Evolutionary conservation across 495 filamentous ascomycete genomes (phyloP), one percentile per base, ranked within the genome.

Genomic region (Penicillium arizonense): DNA sequence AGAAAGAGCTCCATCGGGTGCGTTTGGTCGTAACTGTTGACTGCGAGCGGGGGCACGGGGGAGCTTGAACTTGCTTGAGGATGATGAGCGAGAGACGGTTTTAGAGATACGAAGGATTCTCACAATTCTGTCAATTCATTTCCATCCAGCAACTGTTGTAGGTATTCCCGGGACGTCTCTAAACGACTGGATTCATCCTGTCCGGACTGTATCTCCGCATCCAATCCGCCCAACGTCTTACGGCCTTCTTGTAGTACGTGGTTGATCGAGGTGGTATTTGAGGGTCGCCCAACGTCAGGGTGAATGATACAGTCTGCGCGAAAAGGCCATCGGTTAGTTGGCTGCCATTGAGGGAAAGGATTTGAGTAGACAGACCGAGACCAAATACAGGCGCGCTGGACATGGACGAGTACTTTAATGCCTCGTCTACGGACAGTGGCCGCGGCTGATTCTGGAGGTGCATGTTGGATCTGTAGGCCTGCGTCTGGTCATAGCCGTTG

Each of bases 351-450:
- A 18, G 35, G 21, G 13, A 20, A 50, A 32, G 37, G 32, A 10
- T 30, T 30, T 26, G 38, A 38, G 37, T 28, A 21, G n/a, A 61
- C 62, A 50, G 75, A 96, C 94, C 86, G 53, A 93, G 77, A 54
- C 85, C 85, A 71, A 97, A 96, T 4, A 95, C 87, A 44, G 92
- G 81, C 48, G 96, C 84, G 20, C 90, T 95, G 20, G 89, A 90
- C 68, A 97, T 86, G 3, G 94, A 92, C 13, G 95, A 93, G 70
- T 87, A 96, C 33, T 90, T 90, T 38, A 99, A 75, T 9, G 93
- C 93, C 62, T 97, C 89, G 50, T 89, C 84, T 11, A 97, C 84
- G 36, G 71, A 80, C 38, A 85, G 73, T 18, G 83, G 74, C 43
- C 79, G 72, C 20, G 63, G 56, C 42, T 56, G 65, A 21, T 56